Base-by-base conservation (phyloP, 345 rosid species). In the Murraya paniculata region DNA sequence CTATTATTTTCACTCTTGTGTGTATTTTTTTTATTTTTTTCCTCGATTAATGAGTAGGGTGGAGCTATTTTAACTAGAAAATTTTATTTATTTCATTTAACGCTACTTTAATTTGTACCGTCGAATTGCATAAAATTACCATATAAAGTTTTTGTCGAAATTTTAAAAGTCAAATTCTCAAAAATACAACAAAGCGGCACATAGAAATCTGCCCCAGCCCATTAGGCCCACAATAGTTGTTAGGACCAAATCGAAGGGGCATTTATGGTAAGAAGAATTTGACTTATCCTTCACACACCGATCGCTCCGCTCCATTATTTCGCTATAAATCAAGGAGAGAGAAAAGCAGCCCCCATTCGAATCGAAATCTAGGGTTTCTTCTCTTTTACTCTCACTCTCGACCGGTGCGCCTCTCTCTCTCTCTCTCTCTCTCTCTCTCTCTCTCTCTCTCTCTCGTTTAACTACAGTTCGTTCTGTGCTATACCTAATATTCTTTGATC, bases 291-390 rank as follows among this genome's bases (percentile, higher is more conserved):
- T 13, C 56, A 1, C 6, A 38, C 68, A 24, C 57, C 22, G 55
- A 33, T 33, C 31, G 58, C 58, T 45, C 39, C 45, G 59, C 56
- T 53, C 68, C 41, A 35, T 5, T 36, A 7, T n/a, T 76, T 64
- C 6, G 5, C 71, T 74, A 77, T 77, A 78, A 82, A 73, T 73
- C 4, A 62, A 50, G 72, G 60, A 57, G 75, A 78, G 80, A 68
- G 27, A 45, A 18, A 13, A 5, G 5, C n/a, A 1, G 0, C 22
- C 6, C 50, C 16, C 66, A 76, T 18, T 77, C 61, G 79, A 74
- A 75, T 39, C 50, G 41, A 71, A 75, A 74, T 75, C 85, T 82
- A 82, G 85, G 85, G 85, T 82, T 82, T 82, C 50, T 55, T 53
- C 14, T 14, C 60, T 71, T 18, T 39, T 65, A 58, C 60, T 65